Base-by-base conservation (phyloP, 352 stramenopile genomes). In the Pythium folliculosum region DNA sequence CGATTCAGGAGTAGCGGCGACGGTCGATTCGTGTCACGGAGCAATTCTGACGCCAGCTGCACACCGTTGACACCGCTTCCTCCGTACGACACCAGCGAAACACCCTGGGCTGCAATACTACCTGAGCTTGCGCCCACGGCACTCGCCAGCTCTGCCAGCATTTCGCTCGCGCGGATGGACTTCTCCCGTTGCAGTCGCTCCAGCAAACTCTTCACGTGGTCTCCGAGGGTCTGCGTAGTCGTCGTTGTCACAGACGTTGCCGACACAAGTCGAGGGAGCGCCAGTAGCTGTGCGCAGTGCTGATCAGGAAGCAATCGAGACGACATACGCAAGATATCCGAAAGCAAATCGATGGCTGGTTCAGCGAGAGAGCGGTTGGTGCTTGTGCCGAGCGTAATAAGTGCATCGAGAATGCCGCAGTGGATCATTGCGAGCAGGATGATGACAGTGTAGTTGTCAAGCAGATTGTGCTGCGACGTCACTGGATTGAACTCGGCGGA, bases 361-460 rank as follows among this genome's bases (percentile, higher is more conserved):
- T 96, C 88, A 0, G 88, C 88, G 13, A 96, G 77, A 13, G 78
- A 75, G 23, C 88, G 83, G 49, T 86, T 90, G 5, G 80, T 75
- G 53, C 87, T 81, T 5, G 85, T 93, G 23, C 88, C 88, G 7
- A 96, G 53, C n/a, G 86, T 93, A 47, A 96, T 82, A 25, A 96
- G 73, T 5, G 86, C 88, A 22, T 96, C 81, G 19, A 96, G 56
- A 22, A 96, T 84, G 0, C 88, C 88, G 53, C 86, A 95, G 44
- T 96, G 88, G 45, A 95, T 85, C 81, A 96, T 92, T 27, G 86
- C 84, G 6, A 96, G 67, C 47, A 96, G 72, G 32, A 94, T 81
- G 53, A 94, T 91, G 6, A 92, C 86, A 4, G 86, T 94, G 78
- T 96, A 96, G 63, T 94, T 95, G 65, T 96, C 87, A 14, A 96